Base-by-base conservation (phyloP, 805 yeast genomes). In the Cyberlindnera petersonii region DNA sequence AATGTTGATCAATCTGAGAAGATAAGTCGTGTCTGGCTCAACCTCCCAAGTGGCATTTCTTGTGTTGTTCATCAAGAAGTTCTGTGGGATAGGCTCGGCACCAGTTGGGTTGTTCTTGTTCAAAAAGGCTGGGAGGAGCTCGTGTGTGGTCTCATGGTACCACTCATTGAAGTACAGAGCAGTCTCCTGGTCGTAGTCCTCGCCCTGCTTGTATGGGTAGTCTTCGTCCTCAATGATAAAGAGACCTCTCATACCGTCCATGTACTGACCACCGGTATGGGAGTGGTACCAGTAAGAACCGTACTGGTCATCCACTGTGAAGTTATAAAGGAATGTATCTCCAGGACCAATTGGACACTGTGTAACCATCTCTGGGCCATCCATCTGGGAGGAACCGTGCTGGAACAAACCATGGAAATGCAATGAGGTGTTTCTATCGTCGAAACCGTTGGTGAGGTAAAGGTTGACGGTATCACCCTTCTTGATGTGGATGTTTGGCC, bases 271-370 rank as follows among this genome's bases (percentile, higher is more conserved):
- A 17, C 72, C 64, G 24, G 89, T 78, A 66, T 93, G 98, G 22
- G 98, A 86, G 64, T 93, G 98, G 71, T 91, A 93, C 98, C 98
- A 93, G 72, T 71, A 93, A 15, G 95, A 75, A 55, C 98, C 98
- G 42, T 71, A 77, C 65, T 93, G 96, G 44, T 60, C 62, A 35
- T 75, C 75, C 44, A 88, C 86, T 20, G 96, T 83, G 64, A 93
- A 93, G 69, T 91, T 88, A 71, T 93, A 93, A 47, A 81, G 63
- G 64, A 77, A 69, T 15, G 84, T 73, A 44, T 75, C 74, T 39
- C 84, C 84, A 6, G 94, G 83, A n/a, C 85, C 79, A 49, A 87
- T 81, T 21, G 96, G 95, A 72, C 98, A 93, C 65, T 91, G 97
- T 24, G 86, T 77, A 34, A 91, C 71, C 75, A 76, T 68, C 55